phyloP scores from a whole-genome alignment of 2,329 filamentous ascomycete species.

The Alternaria viburni region DNA sequence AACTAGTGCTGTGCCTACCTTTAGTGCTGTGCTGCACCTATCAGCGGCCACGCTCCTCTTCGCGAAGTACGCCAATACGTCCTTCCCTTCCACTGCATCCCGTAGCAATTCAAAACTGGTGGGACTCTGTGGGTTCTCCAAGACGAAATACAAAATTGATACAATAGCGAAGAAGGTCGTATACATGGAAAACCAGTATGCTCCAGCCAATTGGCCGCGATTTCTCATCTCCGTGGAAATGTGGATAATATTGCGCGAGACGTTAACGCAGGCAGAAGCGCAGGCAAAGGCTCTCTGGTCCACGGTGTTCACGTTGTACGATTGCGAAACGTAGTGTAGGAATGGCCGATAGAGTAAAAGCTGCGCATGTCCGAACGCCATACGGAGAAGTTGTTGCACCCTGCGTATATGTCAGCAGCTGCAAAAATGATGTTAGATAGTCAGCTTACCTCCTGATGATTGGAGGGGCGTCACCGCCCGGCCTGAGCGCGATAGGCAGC shows the following conservation, averaged over 20 bases:
- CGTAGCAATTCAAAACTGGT: constrained; percentile 80
- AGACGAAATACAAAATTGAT: constrained; percentile 78
- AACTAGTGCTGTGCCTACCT: constrained; percentile 59
- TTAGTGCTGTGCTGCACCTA: constrained; percentile 77
- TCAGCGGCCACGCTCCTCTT: constrained; percentile 89
- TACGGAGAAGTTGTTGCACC: constrained; percentile 75
- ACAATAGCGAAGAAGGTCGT: constrained; percentile 83
- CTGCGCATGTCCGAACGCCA: constrained; percentile 83
- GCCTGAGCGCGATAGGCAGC: constrained; percentile 77
- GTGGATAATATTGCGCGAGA: constrained; percentile 76
- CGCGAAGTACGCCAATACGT: constrained; percentile 79
- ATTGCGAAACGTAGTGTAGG: constrained; percentile 78
- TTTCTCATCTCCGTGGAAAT: constrained; percentile 80
- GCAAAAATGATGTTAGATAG: background rate
- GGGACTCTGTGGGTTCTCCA: constrained; percentile 78
- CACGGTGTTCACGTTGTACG: constrained; percentile 57
- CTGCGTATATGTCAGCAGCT: constrained; percentile 38
- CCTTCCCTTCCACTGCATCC: constrained; percentile 83
- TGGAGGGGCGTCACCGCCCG: constrained; percentile 75
- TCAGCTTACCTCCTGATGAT: constrained; percentile 75
- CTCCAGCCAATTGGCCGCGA: constrained; percentile 75
- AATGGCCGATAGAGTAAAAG: constrained; percentile 84
- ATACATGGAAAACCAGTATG: constrained; percentile 87
- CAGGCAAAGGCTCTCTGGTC: constrained; percentile 82
- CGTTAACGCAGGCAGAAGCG: constrained; percentile 69